Evolutionary conservation across 768 basidiomycete genomes (phyloP).

Genomic region (Trametopsis cervina): DNA sequence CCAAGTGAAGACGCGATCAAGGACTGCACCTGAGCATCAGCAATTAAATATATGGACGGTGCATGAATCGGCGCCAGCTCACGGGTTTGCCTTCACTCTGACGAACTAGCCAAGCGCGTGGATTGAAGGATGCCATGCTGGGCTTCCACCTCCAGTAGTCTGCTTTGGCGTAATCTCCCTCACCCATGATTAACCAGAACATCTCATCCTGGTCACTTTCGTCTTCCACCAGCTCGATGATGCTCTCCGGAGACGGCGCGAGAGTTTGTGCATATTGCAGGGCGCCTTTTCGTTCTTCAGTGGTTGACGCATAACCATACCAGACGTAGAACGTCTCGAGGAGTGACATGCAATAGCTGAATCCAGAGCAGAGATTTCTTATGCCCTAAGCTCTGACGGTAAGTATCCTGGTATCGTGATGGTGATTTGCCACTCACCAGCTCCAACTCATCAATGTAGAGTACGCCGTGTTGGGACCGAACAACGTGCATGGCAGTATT

Average conservation of each 20-base stretch:
- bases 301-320: conserved; percentile 67
- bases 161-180: conserved; percentile 66
- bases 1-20: conserved; percentile 36
- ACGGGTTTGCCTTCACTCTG: conserved; percentile 33
- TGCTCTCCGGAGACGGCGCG: conserved; percentile 27
- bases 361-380: conserved; percentile 76
- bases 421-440: conserved; percentile 38
- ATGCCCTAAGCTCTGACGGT: too few species aligned
- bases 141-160: conserved; percentile 79
- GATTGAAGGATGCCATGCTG: conserved; percentile 30
- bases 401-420: neutral
- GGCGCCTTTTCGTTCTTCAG: conserved; percentile 55
- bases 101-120: conserved; percentile 58
- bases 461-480: conserved; percentile 39
- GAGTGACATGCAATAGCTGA: conserved; percentile 71
- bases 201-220: conserved; percentile 65
- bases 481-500: conserved; percentile 81
- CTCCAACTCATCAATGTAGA: conserved; percentile 68
- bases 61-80: conserved; percentile 24
- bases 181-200: conserved; percentile 86
- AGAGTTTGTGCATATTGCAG: conserved; percentile 50
- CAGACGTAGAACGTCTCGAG: conserved; percentile 72
- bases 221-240: conserved; percentile 59
- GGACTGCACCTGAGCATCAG: neutral
- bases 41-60: neutral